Evolutionary conservation across 2,329 filamentous ascomycete genomes (phyloP).

Genomic region (Aspergillus sp.): DNA sequence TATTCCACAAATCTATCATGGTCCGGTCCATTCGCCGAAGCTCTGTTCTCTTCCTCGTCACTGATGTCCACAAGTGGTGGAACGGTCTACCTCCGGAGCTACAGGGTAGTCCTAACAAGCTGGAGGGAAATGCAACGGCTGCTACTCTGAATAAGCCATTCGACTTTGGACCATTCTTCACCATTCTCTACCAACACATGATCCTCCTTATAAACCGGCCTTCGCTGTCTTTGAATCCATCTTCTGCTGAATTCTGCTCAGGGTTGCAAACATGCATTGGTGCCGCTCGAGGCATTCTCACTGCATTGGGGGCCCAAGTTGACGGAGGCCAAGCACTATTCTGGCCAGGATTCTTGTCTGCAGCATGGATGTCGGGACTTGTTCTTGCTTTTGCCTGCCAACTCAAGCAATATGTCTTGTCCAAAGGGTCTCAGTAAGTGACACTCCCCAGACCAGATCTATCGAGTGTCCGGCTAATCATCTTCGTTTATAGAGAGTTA

Average conservation of each 20-base stretch:
- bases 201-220: constrained; percentile 37
- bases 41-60: constrained; percentile 33
- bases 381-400: constrained; percentile 39
- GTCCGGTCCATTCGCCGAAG: constrained; percentile 34
- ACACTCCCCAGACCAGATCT: neutral
- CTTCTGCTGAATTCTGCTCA: constrained; percentile 36
- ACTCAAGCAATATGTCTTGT: constrained; percentile 32
- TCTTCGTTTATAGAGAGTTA: constrained; percentile 25
- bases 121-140: neutral
- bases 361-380: constrained; percentile 38
- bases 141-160: constrained; percentile 14
- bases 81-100: constrained; percentile 31
- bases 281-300: constrained; percentile 33
- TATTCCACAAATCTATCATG: constrained; percentile 40
- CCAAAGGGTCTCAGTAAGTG: constrained; percentile 28
- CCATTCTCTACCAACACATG: constrained; percentile 38
- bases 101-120: constrained; percentile 12
- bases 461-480: too few relatives aligned
- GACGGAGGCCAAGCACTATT: constrained; percentile 31
- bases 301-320: constrained; percentile 29
- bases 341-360: constrained; percentile 36
- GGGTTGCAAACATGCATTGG: constrained; percentile 38
- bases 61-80: constrained; percentile 41
- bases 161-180: constrained; percentile 36
- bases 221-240: constrained; percentile 32